These are phyloP conservation scores for Infundibulicybe gibba DNA, from an alignment of 768 basidiomycete species.

Conservation along the genomic window DNA sequence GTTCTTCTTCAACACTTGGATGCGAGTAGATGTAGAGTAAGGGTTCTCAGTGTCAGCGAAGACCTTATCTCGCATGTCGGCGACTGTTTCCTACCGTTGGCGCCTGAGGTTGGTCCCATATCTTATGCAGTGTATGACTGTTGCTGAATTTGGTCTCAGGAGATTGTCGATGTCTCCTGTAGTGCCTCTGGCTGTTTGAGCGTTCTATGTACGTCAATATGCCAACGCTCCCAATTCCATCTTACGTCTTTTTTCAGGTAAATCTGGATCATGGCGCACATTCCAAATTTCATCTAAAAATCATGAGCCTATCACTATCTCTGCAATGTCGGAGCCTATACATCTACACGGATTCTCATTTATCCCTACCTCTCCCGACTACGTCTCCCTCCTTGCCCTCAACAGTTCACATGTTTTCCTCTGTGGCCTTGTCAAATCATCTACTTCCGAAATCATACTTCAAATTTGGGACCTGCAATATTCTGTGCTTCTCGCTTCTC, in stretches of 20 bases:
- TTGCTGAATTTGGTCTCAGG: slow-evolving; percentile 20
- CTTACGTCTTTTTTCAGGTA: slow-evolving; percentile 24
- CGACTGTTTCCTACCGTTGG: slow-evolving; percentile 22
- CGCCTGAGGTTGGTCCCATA: slow-evolving; percentile 22
- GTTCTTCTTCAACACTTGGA: slow-evolving; percentile 16
- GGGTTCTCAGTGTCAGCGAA: slow-evolving; percentile 27
- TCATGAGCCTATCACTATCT: slow-evolving; percentile 17
- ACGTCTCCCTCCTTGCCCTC: slow-evolving; percentile 42
- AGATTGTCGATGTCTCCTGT: slow-evolving; percentile 35
- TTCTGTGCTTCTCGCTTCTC: slow-evolving; percentile 55
- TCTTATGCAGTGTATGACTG: background rate
- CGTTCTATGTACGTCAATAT: slow-evolving; percentile 38
- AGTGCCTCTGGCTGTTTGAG: slow-evolving; percentile 47
- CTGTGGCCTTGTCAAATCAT: slow-evolving; percentile 32
- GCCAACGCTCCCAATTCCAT: background rate
- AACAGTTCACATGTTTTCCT: slow-evolving; percentile 59
- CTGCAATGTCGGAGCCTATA: slow-evolving; percentile 21
- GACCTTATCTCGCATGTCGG: slow-evolving; percentile 25
- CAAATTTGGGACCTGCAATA: slow-evolving; percentile 72
- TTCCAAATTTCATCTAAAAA: slow-evolving; percentile 26
- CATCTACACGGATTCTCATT: slow-evolving; percentile 26
- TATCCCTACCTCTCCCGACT: slow-evolving; percentile 11
- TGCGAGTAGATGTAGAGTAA: slow-evolving; percentile 17
- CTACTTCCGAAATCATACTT: slow-evolving; percentile 43
- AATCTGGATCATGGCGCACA: slow-evolving; percentile 39